A percentile compares a stretch with the other conserved stretches of the same genome.
Conservation (phyloP, 257 asterid genomes). For the Solanum pennellii region DNA sequence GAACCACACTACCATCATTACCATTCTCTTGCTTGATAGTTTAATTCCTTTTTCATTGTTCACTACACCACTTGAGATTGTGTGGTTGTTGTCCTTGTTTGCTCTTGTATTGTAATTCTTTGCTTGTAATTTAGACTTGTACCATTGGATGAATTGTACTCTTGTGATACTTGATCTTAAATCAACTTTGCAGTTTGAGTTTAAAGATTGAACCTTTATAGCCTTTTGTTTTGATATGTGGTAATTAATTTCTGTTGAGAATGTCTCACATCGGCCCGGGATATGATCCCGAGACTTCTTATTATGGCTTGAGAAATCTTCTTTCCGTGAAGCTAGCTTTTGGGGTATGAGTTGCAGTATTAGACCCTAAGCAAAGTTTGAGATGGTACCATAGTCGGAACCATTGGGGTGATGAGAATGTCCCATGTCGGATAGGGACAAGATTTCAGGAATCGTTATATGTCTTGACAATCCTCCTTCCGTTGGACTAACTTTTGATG, state of each 20-base stretch:
- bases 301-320: not conserved
- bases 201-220: not conserved
- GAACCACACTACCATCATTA: not conserved
- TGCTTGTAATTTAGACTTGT: not conserved
- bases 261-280: not conserved
- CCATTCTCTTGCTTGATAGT: not conserved
- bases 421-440: not conserved
- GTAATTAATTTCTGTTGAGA: not conserved
- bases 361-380: not conserved
- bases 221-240: not conserved
- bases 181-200: not conserved
- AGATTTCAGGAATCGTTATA: not conserved
- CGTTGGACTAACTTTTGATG: not conserved
- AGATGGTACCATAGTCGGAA: not conserved
- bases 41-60: not conserved
- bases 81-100: not conserved
- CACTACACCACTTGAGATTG: not conserved
- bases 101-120: not conserved
- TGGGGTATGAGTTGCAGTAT: fast-evolving
- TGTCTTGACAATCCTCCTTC: not conserved
- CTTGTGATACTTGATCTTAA: not conserved
- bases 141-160: not conserved
- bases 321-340: not conserved
- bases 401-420: not conserved
- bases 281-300: not conserved